Percentiles rank a stretch among this genome's conserved stretches.
Evolutionary conservation across 345 rosid genomes (phyloP).

Genomic region (Gossypium mustelinum): DNA sequence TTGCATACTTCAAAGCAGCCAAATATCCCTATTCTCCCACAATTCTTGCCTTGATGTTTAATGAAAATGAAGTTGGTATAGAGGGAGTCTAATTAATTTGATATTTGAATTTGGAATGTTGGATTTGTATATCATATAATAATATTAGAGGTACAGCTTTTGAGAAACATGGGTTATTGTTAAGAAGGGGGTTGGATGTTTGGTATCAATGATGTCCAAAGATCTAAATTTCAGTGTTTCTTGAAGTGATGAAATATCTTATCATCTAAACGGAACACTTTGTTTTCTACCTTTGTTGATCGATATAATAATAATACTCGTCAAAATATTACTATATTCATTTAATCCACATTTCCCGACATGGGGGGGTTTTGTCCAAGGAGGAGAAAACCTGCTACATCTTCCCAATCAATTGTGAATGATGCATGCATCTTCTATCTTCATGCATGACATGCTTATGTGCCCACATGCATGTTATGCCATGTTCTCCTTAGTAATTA

Average conservation of each 20-base stretch:
- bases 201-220: background rate
- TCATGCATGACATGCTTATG: background rate
- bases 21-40: slow-evolving; percentile 19
- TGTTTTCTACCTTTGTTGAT: slow-evolving; percentile 22
- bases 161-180: slow-evolving; percentile 10
- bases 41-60: slow-evolving; percentile 5
- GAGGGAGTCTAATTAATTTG: slow-evolving; percentile 18
- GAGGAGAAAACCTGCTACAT: slow-evolving; percentile 6
- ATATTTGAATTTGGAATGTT: slow-evolving; percentile 32
- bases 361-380: too few species aligned
- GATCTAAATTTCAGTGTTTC: slow-evolving; percentile 47
- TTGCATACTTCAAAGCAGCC: slow-evolving; percentile 36
- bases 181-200: slow-evolving; percentile 4
- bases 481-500: background rate
- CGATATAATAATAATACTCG: background rate
- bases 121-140: slow-evolving; percentile 15
- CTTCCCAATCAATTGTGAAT: background rate
- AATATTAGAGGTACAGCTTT: background rate
- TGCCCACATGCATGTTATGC: background rate
- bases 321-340: background rate
- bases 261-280: slow-evolving; percentile 27
- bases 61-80: slow-evolving; percentile 10
- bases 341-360: background rate
- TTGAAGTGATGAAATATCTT: slow-evolving; percentile 51
- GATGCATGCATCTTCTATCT: slow-evolving; percentile 12